Evolutionary conservation across 495 filamentous ascomycete species (phyloP).

Genomic region (Schizothecium vesticola): DNA sequence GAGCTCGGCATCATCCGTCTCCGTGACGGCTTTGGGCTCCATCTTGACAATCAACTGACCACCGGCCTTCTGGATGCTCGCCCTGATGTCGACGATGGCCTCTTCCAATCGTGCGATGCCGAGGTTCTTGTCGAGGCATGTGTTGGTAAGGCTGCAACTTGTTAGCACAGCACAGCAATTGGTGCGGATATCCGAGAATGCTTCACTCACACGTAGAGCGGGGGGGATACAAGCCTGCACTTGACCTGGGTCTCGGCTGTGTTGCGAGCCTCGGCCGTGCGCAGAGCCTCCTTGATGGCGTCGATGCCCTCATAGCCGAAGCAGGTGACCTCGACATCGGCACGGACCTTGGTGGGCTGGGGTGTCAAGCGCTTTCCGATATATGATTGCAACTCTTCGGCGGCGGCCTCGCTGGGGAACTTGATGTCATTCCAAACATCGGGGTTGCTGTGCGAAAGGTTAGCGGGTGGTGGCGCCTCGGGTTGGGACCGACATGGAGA

Average conservation of each 20-base stretch:
- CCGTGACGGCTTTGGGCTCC: slow-evolving; percentile 97
- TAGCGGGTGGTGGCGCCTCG: neutral
- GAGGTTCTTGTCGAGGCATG: slow-evolving; percentile 84
- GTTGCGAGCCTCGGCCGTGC: slow-evolving; percentile 82
- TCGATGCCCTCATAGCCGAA: slow-evolving; percentile 99
- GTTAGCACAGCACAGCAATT: neutral
- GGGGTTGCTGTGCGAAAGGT: slow-evolving; percentile 60
- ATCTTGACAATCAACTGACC: slow-evolving; percentile 85
- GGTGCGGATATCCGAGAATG: neutral
- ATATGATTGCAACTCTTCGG: slow-evolving; percentile 82
- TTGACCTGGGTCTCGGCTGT: slow-evolving; percentile 89
- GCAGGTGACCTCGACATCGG: slow-evolving; percentile 96
- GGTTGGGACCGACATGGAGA: neutral
- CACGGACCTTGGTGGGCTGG: slow-evolving; percentile 94
- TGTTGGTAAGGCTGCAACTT: slow-evolving; percentile 59
- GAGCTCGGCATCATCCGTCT: slow-evolving; percentile 94
- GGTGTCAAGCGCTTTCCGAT: slow-evolving; percentile 94
- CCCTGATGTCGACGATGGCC: slow-evolving; percentile 78
- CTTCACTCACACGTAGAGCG: slow-evolving; percentile 67
- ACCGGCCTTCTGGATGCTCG: slow-evolving; percentile 64
- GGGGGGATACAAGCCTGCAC: slow-evolving; percentile 91
- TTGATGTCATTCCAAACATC: slow-evolving; percentile 89
- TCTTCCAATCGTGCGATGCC: slow-evolving; percentile 80
- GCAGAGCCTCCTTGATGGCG: slow-evolving; percentile 85
- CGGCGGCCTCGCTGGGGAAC: slow-evolving; percentile 81